Evolutionary conservation across 2,329 filamentous ascomycete genomes (phyloP).

Genomic region (Xylaria hypoxylon): DNA sequence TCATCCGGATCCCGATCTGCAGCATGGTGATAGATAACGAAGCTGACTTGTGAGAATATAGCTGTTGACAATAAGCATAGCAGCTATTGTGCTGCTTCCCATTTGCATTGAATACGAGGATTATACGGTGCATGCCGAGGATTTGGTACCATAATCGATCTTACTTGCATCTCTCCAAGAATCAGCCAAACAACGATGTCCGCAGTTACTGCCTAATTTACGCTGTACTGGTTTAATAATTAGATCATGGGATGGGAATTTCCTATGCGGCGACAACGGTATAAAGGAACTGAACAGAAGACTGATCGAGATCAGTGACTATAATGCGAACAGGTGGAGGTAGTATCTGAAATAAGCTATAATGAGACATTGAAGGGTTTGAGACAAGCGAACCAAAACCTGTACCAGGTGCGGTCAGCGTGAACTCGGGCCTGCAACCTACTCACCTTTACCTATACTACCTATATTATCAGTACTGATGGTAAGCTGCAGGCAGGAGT

Average conservation of each 20-base stretch:
- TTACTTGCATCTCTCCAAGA: constrained; percentile 23
- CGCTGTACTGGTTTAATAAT: background rate
- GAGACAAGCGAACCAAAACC: constrained; percentile 22
- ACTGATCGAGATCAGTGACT: background rate
- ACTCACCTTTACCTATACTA: background rate
- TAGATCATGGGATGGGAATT: background rate
- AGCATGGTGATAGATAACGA: background rate
- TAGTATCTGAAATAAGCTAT: background rate
- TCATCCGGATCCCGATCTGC: no score
- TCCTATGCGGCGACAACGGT: background rate
- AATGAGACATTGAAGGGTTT: constrained; percentile 1
- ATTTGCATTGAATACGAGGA: constrained; percentile 19
- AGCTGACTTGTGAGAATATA: background rate
- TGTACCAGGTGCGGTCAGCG: constrained; percentile 25
- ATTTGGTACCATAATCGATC: constrained; percentile 19
- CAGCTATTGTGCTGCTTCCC: background rate
- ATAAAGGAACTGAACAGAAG: background rate
- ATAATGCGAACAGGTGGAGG: constrained; percentile 18
- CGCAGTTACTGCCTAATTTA: no score
- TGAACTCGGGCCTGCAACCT: constrained; percentile 18
- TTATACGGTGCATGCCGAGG: constrained; percentile 3
- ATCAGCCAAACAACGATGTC: background rate
- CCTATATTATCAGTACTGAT: background rate
- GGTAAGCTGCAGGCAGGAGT: constrained; percentile 21
- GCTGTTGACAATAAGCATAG: background rate